Percentiles rank a stretch among this genome's conserved stretches.
Conservation (phyloP, 2,329 filamentous ascomycete species). For the Fusarium nisikadoi region DNA sequence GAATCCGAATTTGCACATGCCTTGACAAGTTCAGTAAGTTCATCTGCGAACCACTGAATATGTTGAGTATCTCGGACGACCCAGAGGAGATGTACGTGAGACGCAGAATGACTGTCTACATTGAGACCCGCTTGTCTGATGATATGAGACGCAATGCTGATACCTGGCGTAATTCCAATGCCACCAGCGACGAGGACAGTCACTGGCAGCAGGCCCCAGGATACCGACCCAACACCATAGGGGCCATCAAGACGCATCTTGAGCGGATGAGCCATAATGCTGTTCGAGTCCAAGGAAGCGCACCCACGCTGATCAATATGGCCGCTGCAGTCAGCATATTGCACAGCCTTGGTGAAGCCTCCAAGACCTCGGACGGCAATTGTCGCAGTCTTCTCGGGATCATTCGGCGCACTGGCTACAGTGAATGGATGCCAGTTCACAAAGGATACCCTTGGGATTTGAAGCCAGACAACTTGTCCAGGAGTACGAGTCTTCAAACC, state of each 20-base stretch:
- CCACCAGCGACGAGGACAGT: not conserved
- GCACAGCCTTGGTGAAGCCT: not conserved
- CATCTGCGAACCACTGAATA: not conserved
- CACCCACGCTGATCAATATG: not conserved
- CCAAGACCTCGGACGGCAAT: not conserved
- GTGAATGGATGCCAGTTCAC: not conserved
- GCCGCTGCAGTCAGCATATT: not conserved
- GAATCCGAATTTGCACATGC: not conserved
- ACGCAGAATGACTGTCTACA: fast-evolving
- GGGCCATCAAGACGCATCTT: not conserved
- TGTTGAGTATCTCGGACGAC: not conserved
- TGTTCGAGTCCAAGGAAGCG: not conserved
- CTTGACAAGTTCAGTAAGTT: not conserved
- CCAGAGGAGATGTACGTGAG: not conserved
- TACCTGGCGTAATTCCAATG: not conserved
- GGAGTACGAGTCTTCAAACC: not conserved
- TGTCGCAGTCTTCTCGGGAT: not conserved
- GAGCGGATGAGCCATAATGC: not conserved
- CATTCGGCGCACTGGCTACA: not conserved
- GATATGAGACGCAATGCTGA: not conserved
- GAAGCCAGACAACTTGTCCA: not conserved
- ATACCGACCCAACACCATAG: not conserved
- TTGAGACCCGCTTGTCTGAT: not conserved
- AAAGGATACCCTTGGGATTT: not conserved
- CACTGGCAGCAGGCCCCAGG: not conserved